Evolutionary conservation across 805 yeast genomes (phyloP), one percentile per base, ranked within the genome.

Genomic region (Tetrapisispora taiwanensis): DNA sequence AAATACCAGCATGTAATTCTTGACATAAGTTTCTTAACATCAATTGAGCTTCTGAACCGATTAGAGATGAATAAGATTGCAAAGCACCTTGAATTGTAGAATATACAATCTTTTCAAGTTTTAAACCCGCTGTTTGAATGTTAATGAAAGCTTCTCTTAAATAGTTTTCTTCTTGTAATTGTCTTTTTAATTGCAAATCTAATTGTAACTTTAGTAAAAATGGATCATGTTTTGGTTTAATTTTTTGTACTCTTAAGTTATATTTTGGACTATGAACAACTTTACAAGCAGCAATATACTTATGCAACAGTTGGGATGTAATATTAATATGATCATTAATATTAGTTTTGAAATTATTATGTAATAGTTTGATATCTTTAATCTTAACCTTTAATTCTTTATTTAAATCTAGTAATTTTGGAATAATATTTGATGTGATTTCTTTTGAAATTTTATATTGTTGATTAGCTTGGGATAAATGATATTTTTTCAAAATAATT

Each of bases 301-400:
- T 73, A 18, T 67, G 66, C 44, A 81, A 58, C 15, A 74, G 56
- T 42, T 74, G 74, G 7, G 85, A 85, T 2, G 85, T 79, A 42
- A 73, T 69, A 44, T 81, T 78, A 30, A 81, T 73, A 51, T 81
- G 86, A 47, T 68, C 71, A 45, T 72, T 74, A 45, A 81, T 68
- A 51, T 75, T 75, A 39, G 75, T 74, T 50, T 77, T 79, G 63
- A 79, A 81, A 59, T 81, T 86, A 2, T 66, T 61, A 51, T 76
- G 80, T 39, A 81, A 60, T 44, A 81, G 78, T 59, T 79, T 81
- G 53, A 86, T 86, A 60, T 86, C 95, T 60, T 81, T 82, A 47
- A 87, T 84, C 56, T 87, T 85, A 47, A 80, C 73, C 42, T 77
- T 67, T 50, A 88, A 68, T 63, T 87, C 96, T 49, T 81, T 75